Base-by-base conservation (phyloP, 768 basidiomycete species). In the Leucocoprinus sp. region DNA sequence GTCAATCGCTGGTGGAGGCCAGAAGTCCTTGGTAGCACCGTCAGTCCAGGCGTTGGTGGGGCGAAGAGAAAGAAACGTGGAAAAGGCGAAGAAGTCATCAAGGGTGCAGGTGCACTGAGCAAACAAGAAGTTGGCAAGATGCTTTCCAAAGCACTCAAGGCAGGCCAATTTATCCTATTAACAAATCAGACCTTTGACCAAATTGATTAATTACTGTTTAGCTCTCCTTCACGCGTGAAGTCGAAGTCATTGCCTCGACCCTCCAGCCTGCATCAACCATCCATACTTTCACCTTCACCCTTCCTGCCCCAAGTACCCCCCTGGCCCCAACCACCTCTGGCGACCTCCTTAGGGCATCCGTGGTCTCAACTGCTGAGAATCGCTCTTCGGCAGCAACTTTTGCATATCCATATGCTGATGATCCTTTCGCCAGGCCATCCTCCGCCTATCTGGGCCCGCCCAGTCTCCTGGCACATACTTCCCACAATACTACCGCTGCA, bases 241-340 rank as follows among this genome's bases (percentile, higher is more conserved):
- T 93, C 34, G 91, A 93, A 60, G 84, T 97, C 45, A 86, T 97
- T 59, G 90, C 92, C 11, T 91, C 92, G n/a, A 90, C 91, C 17
- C 75, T 93, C 8, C 89, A 93, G 54, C 93, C 93, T 5, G 84
- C 93, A 1, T 89, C 88, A 5, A 96, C 92, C 12, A 82, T 92
- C 36, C 91, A 96, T 60, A 84, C 80, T 0, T 97, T 96, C 65
- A 86, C 87, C 3, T 97, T 97, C 58, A 82, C 76, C 6, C 74
- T 92, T 38, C 84, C 88, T 38, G 79, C 84, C 4, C 79, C 84
- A 8, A 77, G 71, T 33, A 84, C 84, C 1, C 84, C 87, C 9
- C 71, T 87, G 5, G 85, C 85, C 0, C 82, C 89, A 3, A 79
- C 80, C 4, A 75, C 80, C 2, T 82, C 80, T 5, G 75, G 80